These are phyloP conservation scores for Rhododendron henanense DNA, from an alignment of 148 eudicot species.

Conservation along the genomic window DNA sequence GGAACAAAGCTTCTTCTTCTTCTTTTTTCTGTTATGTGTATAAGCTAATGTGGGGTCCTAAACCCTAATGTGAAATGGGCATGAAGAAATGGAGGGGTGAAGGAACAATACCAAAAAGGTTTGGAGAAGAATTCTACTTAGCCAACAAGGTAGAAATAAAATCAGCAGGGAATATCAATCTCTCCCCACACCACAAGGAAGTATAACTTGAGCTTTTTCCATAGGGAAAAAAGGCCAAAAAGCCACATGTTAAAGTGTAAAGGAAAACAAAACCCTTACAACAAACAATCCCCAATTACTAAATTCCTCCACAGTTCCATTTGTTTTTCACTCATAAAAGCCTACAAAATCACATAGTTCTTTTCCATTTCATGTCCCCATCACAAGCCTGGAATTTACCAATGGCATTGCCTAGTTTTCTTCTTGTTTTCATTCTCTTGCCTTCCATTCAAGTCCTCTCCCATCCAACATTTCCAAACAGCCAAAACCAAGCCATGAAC, in stretches of 20 bases:
- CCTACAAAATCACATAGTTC: not conserved
- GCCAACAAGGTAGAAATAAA: not conserved
- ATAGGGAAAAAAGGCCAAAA: slow-evolving; percentile 15
- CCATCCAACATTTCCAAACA: not conserved
- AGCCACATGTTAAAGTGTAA: slow-evolving; percentile 25
- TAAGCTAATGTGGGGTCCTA: not conserved
- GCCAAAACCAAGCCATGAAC: slow-evolving; percentile 30
- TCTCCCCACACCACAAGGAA: slow-evolving; percentile 16
- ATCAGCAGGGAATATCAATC: not conserved
- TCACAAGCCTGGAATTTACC: not conserved
- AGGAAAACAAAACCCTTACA: slow-evolving; percentile 3
- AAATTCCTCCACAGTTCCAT: not conserved
- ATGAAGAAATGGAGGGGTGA: not conserved
- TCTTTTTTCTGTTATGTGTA: no score
- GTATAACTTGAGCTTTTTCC: slow-evolving; percentile 38
- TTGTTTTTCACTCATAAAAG: not conserved
- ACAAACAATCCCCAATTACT: slow-evolving; percentile 33
- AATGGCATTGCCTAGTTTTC: slow-evolving; percentile 18
- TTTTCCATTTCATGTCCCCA: not conserved
- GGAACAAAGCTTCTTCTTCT: no score
- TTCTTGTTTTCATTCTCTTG: slow-evolving; percentile 18
- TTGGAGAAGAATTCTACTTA: slow-evolving; percentile 1
- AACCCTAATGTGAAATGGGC: not conserved
- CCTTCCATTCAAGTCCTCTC: slow-evolving; percentile 20
- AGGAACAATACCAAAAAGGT: not conserved